Base-by-base conservation (phyloP, 441 rosid species). In the Gossypium aridum region DNA sequence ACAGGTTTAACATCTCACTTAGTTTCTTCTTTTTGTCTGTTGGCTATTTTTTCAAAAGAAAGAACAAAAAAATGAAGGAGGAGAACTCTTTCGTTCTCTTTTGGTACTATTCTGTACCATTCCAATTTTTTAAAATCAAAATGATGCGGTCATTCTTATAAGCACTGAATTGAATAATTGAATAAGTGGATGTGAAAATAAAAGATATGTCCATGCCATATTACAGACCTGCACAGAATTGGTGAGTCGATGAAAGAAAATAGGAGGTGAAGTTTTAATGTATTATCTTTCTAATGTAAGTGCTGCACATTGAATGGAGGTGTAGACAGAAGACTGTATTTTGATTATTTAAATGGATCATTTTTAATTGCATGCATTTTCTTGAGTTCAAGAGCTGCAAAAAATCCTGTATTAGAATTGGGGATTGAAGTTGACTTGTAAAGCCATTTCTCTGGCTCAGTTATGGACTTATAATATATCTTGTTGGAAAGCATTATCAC, bases 1-100 rank as follows among this genome's bases (percentile, higher is more conserved):
- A 85, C 99, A 95, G 99, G 99, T 95, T 67, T 64, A 37, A 3
- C 47, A 66, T 74, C 61, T 73, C 71, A 28, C 75, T 62, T 47
- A 55, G 43, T 64, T 70, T 74, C 26, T 83, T 77, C 67, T 26
- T n/a, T 57, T 59, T 73, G 70, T 47, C 22, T 31, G 14, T 70
- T 79, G 49, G 55, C 53, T 55, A 2, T 23, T 59, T 59, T 47
- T 3, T 22, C 1, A 4, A 57, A 57, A 57, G 12, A 51, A n/a
- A n/a, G 7, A n/a, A 25, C 25, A 37, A 37, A 37, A 34, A 7
- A 37, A 37, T 1, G 9, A 0, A 37, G 10, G 2, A 34, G 43
- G 43, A 37, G 43, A 37, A 37, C 10, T 1, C 13, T 69, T 23
- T 13, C 37, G 22, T 23, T 67, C 55, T 61, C 39, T 26, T 61